Evolutionary conservation across 2,329 filamentous ascomycete species (phyloP), one percentile per base, ranked within the genome.

Genomic region (Cytospora leucostoma): DNA sequence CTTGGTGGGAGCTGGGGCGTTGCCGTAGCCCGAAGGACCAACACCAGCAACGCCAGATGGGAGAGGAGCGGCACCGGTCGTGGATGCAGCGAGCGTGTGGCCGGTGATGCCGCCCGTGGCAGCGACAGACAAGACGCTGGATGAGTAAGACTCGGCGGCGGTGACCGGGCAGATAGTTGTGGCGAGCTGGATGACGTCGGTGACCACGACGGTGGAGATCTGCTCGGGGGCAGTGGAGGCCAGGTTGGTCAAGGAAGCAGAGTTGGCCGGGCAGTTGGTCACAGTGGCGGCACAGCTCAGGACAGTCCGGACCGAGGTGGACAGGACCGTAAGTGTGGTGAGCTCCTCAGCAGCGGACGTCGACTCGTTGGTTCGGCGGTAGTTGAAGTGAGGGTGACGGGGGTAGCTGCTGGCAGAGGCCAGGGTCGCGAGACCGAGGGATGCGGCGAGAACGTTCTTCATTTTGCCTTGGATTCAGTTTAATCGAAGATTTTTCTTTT

Each of bases 391-490:
- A 66, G 73, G 69, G 71, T 77, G 74, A 52, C 72, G 75, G 67
- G 74, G 74, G 67, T 74, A 73, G 64, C 77, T 54, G 56, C 35
- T 75, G 71, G 80, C 82, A 56, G 74, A 70, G 59, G 76, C 73
- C 56, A 78, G 71, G 68, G 75, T 75, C 72, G 77, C 79, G 67
- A 81, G 73, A 75, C 77, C 78, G 68, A 82, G 68, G 68, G 72
- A 67, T 58, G 80, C 72, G 62, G 76, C 67, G 66, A 61, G 56
- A 52, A 74, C 71, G 67, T 79, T 73, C 77, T 82, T 82, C 82
- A 84, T 84, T 63, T 76, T 82, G 59, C 68, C 68, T 69, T 67
- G 56, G 60, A 40, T 66, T 55, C 40, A 56, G 61, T 60, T 63
- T 61, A 60, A 35, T 50, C 69, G 66, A 50, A 19, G 21, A 34